phyloP scores from a whole-genome alignment of 352 stramenopile genomes.

The Pythium guiyangense region DNA sequence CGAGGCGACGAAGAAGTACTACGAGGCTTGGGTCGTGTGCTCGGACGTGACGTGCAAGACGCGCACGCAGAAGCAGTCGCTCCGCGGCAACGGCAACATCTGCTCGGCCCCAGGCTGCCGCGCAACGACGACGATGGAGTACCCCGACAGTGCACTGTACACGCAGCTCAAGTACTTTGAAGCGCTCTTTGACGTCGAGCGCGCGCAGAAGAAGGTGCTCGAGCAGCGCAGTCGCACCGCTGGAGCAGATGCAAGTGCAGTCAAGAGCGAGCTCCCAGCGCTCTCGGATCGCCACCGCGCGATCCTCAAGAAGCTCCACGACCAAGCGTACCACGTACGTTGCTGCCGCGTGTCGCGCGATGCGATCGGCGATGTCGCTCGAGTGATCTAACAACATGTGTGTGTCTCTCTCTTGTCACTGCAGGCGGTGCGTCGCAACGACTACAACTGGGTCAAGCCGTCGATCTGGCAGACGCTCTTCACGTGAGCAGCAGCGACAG shows the following conservation, averaged over 20 bases:
- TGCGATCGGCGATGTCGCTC: too few relatives aligned
- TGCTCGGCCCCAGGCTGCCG: conserved; percentile 92
- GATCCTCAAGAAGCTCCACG: conserved; percentile 74
- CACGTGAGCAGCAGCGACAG: conserved; percentile 31
- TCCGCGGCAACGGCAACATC: conserved; percentile 89
- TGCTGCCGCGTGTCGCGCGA: not conserved
- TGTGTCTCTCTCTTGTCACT: conserved; percentile 3
- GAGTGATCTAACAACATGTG: conserved; percentile 6
- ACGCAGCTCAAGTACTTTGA: conserved; percentile 98
- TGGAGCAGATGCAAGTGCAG: conserved; percentile 10
- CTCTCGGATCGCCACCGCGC: conserved; percentile 64
- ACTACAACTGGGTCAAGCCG: conserved; percentile 94
- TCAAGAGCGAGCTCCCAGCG: conserved; percentile 30
- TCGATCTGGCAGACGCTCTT: conserved; percentile 88
- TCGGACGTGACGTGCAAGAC: conserved; percentile 94
- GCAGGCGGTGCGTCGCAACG: conserved; percentile 75
- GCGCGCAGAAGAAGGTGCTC: conserved; percentile 76
- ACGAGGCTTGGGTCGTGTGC: conserved; percentile 90
- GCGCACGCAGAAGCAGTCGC: conserved; percentile 94
- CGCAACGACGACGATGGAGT: conserved; percentile 86
- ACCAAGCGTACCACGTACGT: conserved; percentile 70
- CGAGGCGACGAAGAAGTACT: conserved; percentile 81
- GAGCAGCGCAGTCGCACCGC: conserved; percentile 64
- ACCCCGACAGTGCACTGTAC: conserved; percentile 89
- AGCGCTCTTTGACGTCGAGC: conserved; percentile 93